Percentiles rank a stretch among this genome's conserved stretches.
Evolutionary conservation across 495 filamentous ascomycete genomes (phyloP).

Genomic region (Annulohypoxylon stygium): DNA sequence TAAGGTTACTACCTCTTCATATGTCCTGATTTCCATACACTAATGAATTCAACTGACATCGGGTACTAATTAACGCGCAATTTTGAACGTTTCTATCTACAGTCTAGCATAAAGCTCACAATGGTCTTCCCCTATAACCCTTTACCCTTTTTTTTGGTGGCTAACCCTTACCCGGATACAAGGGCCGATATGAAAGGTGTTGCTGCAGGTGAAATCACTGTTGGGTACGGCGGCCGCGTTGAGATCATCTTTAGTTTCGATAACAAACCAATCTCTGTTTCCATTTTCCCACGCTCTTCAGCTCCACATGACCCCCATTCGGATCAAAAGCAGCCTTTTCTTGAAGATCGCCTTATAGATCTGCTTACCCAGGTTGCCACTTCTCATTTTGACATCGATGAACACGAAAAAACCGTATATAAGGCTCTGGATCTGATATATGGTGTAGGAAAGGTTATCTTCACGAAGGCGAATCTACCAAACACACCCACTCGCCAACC

Average conservation of each 20-base stretch:
- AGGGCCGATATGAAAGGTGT: neutral
- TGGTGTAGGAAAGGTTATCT: neutral
- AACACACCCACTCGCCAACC: neutral
- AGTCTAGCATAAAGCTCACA: neutral
- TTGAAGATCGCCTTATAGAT: constrained; percentile 1
- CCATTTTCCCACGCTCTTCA: neutral
- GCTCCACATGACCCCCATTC: neutral
- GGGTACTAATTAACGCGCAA: too few relatives aligned
- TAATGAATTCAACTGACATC: too few relatives aligned
- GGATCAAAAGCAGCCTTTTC: neutral
- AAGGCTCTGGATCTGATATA: neutral
- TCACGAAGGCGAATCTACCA: neutral
- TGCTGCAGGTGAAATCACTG: neutral
- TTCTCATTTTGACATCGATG: neutral
- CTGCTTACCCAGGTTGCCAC: neutral
- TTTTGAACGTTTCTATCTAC: too few relatives aligned
- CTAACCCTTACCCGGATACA: too few relatives aligned
- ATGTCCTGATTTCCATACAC: too few relatives aligned
- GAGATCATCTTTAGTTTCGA: neutral
- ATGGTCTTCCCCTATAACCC: too few relatives aligned
- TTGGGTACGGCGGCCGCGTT: neutral
- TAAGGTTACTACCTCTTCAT: too few relatives aligned
- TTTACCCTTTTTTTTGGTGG: too few relatives aligned
- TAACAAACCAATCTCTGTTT: neutral
- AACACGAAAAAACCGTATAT: neutral